Evolutionary conservation across 768 basidiomycete species (phyloP), one percentile per base, ranked within the genome.

Genomic region (Lenzites betulinus): DNA sequence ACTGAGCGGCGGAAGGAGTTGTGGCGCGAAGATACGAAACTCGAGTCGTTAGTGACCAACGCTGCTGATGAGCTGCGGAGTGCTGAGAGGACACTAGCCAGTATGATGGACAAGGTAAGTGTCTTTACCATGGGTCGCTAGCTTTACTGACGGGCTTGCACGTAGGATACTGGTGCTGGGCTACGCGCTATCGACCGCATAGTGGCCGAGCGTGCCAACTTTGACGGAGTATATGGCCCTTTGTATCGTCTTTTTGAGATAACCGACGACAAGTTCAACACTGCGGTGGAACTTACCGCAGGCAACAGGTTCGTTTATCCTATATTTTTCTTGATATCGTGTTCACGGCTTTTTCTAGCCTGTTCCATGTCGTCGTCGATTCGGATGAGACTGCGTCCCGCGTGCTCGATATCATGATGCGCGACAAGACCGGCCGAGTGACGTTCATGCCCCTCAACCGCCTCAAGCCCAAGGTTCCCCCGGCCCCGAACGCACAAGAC

Each of bases 391-490:
- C 95, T 0, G 97, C 95, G 0, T 88, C 88, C 2, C 86, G 83
- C 69, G 87, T 98, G n/a, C 84, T 99, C 13, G 92, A 97, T 20
- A 79, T 90, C 64, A 98, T 99, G 96, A 78, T 95, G 67, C 87
- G 87, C 69, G 95, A 98, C 71, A 93, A 91, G 72, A 90, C 86
- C 12, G 97, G 96, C 2, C 88, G 97, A 51, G 92, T 99, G 8
- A 99, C 97, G 0, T 98, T 98, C 77, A 95, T 99, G 89, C 97
- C 97, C 20, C 83, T 99, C 41, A 98, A 98, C 74, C 89, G 97
- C 15, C 85, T 99, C 59, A 88, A 89, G 67, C 89, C 90, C 54
- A 92, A 90, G 64, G 80, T 80, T 38, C 78, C 80, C 1, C 78
- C 83, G 0, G 77, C 84, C 20, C 88, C 88, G 70, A 80, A 89